Percentiles rank a stretch among this genome's conserved stretches.
phyloP scores from a whole-genome alignment of 2,329 filamentous ascomycete species.

The Drechslerella coelobrocha region DNA sequence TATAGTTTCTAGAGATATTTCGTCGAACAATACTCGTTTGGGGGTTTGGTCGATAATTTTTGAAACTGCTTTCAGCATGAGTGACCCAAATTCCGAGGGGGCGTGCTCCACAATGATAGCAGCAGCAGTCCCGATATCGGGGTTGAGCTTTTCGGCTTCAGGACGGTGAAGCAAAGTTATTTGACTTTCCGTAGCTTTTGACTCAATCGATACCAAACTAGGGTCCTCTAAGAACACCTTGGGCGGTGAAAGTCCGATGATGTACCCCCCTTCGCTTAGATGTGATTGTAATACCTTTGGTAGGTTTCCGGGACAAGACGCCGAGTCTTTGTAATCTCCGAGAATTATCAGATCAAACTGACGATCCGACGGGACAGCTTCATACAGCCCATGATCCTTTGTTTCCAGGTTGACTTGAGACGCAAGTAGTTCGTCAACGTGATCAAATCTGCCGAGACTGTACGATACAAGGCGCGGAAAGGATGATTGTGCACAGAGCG shows the following conservation, averaged over 20 bases:
- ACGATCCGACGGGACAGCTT: neutral
- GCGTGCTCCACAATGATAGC: constrained; percentile 8
- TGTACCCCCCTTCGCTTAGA: neutral
- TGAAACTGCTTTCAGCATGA: neutral
- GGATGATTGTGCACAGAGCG: neutral
- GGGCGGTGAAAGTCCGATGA: neutral
- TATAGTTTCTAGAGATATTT: constrained; percentile 6
- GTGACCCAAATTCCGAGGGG: neutral
- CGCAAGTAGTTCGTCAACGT: neutral
- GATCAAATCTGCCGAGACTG: constrained; percentile 5
- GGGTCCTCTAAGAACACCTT: neutral
- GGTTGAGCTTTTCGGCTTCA: neutral
- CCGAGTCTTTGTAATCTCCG: neutral
- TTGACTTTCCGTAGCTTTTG: neutral
- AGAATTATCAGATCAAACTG: constrained; percentile 19
- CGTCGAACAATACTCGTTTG: constrained; percentile 10
- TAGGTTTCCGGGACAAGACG: neutral
- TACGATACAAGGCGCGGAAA: constrained; percentile 25
- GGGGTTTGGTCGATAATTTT: constrained; percentile 5
- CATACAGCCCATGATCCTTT: neutral
- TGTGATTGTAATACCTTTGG: neutral
- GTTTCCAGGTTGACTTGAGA: constrained; percentile 13
- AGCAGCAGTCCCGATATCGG: neutral
- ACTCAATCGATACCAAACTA: neutral
- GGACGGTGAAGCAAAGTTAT: neutral